Evolutionary conservation across 345 rosid species (phyloP).

Genomic region (Eucalyptus grandis): DNA sequence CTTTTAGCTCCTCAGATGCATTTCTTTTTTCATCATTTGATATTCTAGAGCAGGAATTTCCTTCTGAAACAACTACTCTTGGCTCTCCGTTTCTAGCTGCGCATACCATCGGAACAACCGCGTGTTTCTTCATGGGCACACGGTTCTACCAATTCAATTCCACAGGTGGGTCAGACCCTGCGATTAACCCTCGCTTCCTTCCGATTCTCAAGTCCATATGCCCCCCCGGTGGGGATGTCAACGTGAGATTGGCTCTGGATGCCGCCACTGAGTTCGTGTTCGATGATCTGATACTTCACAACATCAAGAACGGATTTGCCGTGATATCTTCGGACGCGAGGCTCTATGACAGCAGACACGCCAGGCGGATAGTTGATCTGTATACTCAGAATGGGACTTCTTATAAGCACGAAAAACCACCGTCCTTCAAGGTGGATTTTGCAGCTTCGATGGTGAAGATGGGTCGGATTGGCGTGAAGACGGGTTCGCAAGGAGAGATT

Average conservation of each 20-base stretch:
- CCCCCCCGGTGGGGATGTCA: slow-evolving; percentile 40
- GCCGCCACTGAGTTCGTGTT: slow-evolving; percentile 23
- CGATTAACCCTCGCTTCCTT: slow-evolving; percentile 36
- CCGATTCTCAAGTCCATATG: slow-evolving; percentile 28
- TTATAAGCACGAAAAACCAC: neutral
- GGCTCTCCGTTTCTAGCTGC: slow-evolving; percentile 28
- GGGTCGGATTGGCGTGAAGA: slow-evolving; percentile 60
- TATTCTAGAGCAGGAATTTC: neutral
- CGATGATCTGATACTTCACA: slow-evolving; percentile 48
- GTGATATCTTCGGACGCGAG: slow-evolving; percentile 66
- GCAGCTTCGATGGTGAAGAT: slow-evolving; percentile 45
- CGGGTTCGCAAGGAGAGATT: slow-evolving; percentile 49
- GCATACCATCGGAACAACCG: slow-evolving; percentile 76
- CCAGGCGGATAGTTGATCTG: neutral
- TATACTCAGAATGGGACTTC: neutral
- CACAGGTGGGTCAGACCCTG: slow-evolving; percentile 37
- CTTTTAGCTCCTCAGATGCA: too few relatives aligned
- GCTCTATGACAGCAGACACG: slow-evolving; percentile 39
- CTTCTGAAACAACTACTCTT: neutral
- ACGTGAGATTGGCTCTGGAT: slow-evolving; percentile 47
- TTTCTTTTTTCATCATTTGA: too few relatives aligned
- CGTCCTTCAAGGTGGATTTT: slow-evolving; percentile 41
- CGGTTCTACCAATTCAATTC: slow-evolving; percentile 50
- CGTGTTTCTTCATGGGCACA: slow-evolving; percentile 72
- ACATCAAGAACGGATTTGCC: slow-evolving; percentile 57